phyloP scores from a whole-genome alignment of 352 stramenopile genomes.

The Phytopythium oedochilum region DNA sequence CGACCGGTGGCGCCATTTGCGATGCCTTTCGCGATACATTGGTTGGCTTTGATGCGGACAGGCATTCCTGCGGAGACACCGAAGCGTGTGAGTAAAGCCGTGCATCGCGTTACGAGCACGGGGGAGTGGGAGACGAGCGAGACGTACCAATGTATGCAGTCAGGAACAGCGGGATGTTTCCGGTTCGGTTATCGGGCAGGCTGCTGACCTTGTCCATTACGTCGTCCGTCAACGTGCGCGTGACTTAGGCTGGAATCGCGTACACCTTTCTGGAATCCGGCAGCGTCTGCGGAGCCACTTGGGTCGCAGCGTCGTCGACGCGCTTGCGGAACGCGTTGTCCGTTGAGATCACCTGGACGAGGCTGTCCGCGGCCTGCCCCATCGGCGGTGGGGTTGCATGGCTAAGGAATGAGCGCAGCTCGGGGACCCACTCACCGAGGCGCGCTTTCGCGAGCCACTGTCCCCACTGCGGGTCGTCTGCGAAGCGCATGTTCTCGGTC shows the following conservation, averaged over 20 bases:
- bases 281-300: not conserved
- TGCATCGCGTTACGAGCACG: no score
- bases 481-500: constrained; percentile 17
- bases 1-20: constrained; percentile 8
- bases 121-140: no score
- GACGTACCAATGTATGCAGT: constrained; percentile 8
- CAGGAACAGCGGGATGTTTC: constrained; percentile 1
- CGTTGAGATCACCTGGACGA: constrained; percentile 7
- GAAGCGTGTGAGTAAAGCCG: no score
- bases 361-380: not conserved
- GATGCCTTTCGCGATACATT: constrained; percentile 9
- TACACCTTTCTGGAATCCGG: not conserved
- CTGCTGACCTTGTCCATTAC: not conserved
- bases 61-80: constrained; percentile 7
- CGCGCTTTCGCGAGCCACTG: constrained; percentile 8
- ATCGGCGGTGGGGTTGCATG: not conserved
- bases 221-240: constrained; percentile 6
- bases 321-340: not conserved
- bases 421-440: constrained; percentile 5
- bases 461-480: constrained; percentile 12
- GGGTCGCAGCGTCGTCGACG: not conserved
- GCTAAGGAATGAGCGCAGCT: constrained; percentile 1
- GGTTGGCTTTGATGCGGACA: constrained; percentile 10
- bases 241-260: not conserved
- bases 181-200: constrained; percentile 10